phyloP scores from a whole-genome alignment of 2,329 filamentous ascomycete species.

The Coniochaeta pulveracea region DNA sequence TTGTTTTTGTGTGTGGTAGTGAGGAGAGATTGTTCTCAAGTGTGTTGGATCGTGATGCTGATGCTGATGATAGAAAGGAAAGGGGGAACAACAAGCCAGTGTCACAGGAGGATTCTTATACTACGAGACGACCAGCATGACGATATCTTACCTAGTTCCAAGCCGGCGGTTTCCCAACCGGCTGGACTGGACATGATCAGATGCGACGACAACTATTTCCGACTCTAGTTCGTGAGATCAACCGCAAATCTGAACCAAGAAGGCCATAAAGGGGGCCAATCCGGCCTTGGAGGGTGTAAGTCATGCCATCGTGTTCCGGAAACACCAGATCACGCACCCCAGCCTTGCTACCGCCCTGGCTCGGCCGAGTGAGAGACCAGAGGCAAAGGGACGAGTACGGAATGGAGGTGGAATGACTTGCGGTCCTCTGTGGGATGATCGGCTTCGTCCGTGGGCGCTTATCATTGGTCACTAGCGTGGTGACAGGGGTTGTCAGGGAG shows the following conservation, averaged over 20 bases:
- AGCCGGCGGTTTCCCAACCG: conserved; percentile 1
- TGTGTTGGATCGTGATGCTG: conserved; percentile 5
- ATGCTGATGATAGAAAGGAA: conserved; percentile 8
- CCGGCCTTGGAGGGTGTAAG: neutral
- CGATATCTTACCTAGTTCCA: conserved; percentile 6
- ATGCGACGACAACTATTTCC: neutral
- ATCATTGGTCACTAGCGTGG: neutral
- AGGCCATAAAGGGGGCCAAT: too few species aligned
- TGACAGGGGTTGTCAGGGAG: neutral
- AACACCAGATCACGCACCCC: conserved; percentile 2
- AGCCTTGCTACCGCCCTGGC: neutral
- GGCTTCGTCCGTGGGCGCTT: neutral
- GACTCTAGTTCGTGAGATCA: too few species aligned
- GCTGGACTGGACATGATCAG: conserved; percentile 9
- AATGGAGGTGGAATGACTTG: conserved; percentile 1
- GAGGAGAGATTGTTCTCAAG: conserved; percentile 5
- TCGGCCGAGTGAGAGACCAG: neutral
- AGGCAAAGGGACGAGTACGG: neutral
- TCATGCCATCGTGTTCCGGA: conserved; percentile 2
- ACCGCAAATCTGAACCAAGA: too few species aligned
- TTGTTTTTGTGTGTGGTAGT: neutral
- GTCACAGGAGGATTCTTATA: conserved; percentile 7
- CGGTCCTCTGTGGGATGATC: conserved; percentile 2
- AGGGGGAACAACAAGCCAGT: conserved; percentile 3
- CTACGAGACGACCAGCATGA: neutral